Evolutionary conservation across 2,329 filamentous ascomycete species (phyloP), one percentile per base, ranked within the genome.

Genomic region (Ceratocystis alfenasii): DNA sequence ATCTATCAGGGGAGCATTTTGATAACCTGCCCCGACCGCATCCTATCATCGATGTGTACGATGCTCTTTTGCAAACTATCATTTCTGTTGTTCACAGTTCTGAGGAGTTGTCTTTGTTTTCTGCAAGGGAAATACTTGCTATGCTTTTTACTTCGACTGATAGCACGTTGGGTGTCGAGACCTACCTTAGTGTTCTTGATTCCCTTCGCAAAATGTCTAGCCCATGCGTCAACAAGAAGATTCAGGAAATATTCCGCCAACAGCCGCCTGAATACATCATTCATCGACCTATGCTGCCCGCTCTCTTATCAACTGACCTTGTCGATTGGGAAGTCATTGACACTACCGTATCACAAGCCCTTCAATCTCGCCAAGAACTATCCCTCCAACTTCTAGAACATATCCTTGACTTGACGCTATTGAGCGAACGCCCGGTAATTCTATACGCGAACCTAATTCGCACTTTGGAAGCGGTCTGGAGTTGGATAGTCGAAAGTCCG

Each of bases 361-460:
- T 97, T 22, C 79, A 84, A 65, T 81, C 87, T 66, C 85, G 85
- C 67, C 89, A 91, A 68, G 81, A 85, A 6, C 81, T 82, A 25
- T 89, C 88, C 1, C 77, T 96, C 2, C 85, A 90, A 66, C 88
- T 95, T 73, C 80, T 97, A n/a, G 85, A 87, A 63, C 85, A 86
- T 55, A 79, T 96, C 55, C 79, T 96, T 69, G 88, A 94, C 69
- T 83, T 90, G 55, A 83, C 92, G 0, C 78, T 96, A 7, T 82
- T 95, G 62, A 89, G 84, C 70, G 89, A 91, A 61, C 84, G 86
- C 57, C 89, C 90, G 0, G 83, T 87, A 48, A 88, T 88, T 0
- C 78, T 96, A 61, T 88, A 90, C 70, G 86, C 91, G 1, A 91
- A 97, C 75, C 95, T 96, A 72, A 86, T 90, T 5, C 83, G 85